Evolutionary conservation across 2,329 filamentous ascomycete genomes (phyloP), one percentile per base, ranked within the genome.

Genomic region (Chrysoporthe austroafricana): DNA sequence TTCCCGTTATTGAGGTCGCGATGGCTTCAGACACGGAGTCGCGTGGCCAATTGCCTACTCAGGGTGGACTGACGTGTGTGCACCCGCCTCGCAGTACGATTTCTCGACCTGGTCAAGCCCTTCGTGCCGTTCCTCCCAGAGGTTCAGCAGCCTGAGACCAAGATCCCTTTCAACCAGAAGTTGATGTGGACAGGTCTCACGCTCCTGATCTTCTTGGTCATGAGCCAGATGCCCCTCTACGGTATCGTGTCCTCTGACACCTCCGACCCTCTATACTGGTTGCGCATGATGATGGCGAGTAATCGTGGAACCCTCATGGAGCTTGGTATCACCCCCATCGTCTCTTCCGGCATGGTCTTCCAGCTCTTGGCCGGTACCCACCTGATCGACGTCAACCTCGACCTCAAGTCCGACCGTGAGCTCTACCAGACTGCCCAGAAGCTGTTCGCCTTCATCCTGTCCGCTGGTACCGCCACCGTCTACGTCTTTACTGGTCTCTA

Each of bases 381-480:
- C 88, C 91, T 98, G 85, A 98, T 99, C 83, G 96, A 99, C 81
- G 95, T 99, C 86, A 98, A 99, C 89, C 92, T 99, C 77, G 96
- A 99, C 87, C 91, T 98, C 82, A 99, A 99, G 88, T 96, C 95
- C 81, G 96, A 99, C 83, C 96, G 96, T 83, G 96, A 99, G 86
- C 90, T 99, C 73, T 99, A 99, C 89, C 96, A 99, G 87, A 99
- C 95, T 72, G 96, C 96, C 66, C 96, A 99, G 88, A 99, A 99
- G 87, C 91, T 97, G 73, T 95, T 97, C 77, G 96, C 96, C 74
- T 97, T 99, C 78, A 96, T 99, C 79, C 88, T 99, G 74, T 97
- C 95, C 72, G 96, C 97, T 82, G 96, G 96, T 75, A 97, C 97
- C 80, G 95, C 94, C 77, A 97, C 94, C 75, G 96, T 99, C 76